Base-by-base conservation (phyloP, 2,329 filamentous ascomycete species). In the Neonectria magnoliae region DNA sequence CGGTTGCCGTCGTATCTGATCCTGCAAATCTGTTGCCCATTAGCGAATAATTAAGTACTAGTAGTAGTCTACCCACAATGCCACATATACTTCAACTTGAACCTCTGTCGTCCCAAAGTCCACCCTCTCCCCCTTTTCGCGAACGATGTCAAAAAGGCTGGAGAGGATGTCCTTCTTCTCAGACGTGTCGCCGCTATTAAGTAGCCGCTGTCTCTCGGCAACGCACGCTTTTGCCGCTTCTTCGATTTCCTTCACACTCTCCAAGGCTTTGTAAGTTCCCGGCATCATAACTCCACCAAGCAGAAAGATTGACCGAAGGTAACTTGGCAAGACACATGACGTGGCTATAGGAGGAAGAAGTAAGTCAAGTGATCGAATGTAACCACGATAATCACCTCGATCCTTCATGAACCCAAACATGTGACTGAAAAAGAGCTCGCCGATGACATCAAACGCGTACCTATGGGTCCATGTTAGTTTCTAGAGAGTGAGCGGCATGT, bases 371-470 rank as follows among this genome's bases (percentile, higher is more conserved):
- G 61, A 60, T 5, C 27, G 38, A 22, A 64, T 64, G 9, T 54
- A 64, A 13, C 45, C 50, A 8, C 57, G 44, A 18, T 60, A 41
- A 18, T 64, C 61, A 20, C 36, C n/a, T 14, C 45, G 27, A 22
- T 55, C 36, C 14, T 60, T 54, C 50, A 64, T 47, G 31, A 64
- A 64, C 18, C 61, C 61, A 36, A 64, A 60, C 36, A 59, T 54
- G 9, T 42, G 56, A 10, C 61, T 58, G 18, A 60, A 64, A 29
- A 60, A 60, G 8, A 64, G 61, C 50, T 64, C 48, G 18, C 61
- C 61, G 20, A 64, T 55, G 11, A 60, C 51, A 6, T 64, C 61
- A 9, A 64, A 64, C 5, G 61, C 57, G 13, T 64, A 56, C 61
- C 61, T 64, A 18, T 16, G 9, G 6, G 1, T 16, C 5, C 1